phyloP scores from a whole-genome alignment of 495 filamentous ascomycete genomes.

The Penicillium canescens region DNA sequence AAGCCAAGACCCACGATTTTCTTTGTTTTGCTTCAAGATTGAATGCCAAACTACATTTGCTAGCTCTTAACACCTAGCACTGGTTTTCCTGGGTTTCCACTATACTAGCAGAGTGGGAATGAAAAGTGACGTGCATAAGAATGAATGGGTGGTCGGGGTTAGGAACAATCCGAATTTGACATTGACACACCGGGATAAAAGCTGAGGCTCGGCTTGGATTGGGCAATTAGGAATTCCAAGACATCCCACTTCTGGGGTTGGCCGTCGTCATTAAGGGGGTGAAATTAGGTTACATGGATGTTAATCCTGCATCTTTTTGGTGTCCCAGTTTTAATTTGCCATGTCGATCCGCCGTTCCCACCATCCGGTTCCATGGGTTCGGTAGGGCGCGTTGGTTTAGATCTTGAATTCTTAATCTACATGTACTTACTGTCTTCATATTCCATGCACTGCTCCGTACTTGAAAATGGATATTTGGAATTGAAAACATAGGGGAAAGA shows the following conservation, averaged over 20 bases:
- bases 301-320: background rate
- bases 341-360: slow-evolving; percentile 10
- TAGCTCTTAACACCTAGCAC: no score
- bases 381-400: slow-evolving; percentile 18
- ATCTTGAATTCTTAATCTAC: slow-evolving; percentile 1
- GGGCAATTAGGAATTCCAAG: slow-evolving; percentile 1
- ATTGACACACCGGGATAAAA: background rate
- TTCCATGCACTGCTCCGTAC: background rate
- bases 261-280: slow-evolving; percentile 2
- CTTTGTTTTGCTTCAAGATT: background rate
- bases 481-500: no score
- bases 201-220: background rate
- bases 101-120: background rate
- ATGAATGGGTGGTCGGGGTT: background rate
- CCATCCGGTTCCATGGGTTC: slow-evolving; percentile 9
- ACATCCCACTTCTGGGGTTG: background rate
- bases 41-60: no score
- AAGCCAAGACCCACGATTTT: slow-evolving; percentile 2
- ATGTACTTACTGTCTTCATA: background rate
- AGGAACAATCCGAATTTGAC: background rate
- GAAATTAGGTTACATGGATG: background rate
- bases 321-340: background rate
- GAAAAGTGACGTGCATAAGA: background rate
- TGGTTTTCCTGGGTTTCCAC: background rate
- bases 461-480: background rate